Conservation (phyloP, 768 basidiomycete genomes). For the Boletus rubroflammeus region DNA sequence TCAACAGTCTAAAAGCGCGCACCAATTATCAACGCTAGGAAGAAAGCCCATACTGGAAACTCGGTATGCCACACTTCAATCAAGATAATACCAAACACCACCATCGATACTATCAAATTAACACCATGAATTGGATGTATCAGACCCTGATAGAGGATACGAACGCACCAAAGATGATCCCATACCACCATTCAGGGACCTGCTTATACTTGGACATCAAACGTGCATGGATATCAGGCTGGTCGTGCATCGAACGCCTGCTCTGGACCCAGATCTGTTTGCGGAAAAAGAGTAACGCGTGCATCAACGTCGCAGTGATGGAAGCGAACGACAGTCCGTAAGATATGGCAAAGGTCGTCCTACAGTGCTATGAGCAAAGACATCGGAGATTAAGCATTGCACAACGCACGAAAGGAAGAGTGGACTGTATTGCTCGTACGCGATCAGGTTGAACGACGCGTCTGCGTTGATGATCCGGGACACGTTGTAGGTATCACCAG, state of each 20-base stretch:
- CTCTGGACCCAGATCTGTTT: slow-evolving; percentile 75
- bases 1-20: slow-evolving; percentile 12
- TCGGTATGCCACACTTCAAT: slow-evolving; percentile 61
- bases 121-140: neutral
- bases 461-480: slow-evolving; percentile 50
- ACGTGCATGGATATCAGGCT: slow-evolving; percentile 69
- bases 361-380: slow-evolving; percentile 4
- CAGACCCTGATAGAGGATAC: neutral
- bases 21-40: slow-evolving; percentile 31
- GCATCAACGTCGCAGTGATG: slow-evolving; percentile 71
- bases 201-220: slow-evolving; percentile 54
- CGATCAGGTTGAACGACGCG: slow-evolving; percentile 50
- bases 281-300: slow-evolving; percentile 72
- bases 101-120: slow-evolving; percentile 38
- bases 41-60: slow-evolving; percentile 41
- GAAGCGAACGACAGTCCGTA: slow-evolving; percentile 84
- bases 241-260: slow-evolving; percentile 68
- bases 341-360: slow-evolving; percentile 66
- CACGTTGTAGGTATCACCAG: slow-evolving; percentile 55
- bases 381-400: neutral
- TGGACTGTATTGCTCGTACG: slow-evolving; percentile 56
- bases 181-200: slow-evolving; percentile 65
- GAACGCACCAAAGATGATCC: slow-evolving; percentile 24
- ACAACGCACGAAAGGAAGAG: slow-evolving; percentile 49
- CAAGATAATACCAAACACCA: slow-evolving; percentile 55